A percentile compares a stretch with the other conserved stretches of the same genome.
These are phyloP conservation scores for Boletus reticulatus DNA, from an alignment of 768 basidiomycete genomes.

Conservation along the genomic window DNA sequence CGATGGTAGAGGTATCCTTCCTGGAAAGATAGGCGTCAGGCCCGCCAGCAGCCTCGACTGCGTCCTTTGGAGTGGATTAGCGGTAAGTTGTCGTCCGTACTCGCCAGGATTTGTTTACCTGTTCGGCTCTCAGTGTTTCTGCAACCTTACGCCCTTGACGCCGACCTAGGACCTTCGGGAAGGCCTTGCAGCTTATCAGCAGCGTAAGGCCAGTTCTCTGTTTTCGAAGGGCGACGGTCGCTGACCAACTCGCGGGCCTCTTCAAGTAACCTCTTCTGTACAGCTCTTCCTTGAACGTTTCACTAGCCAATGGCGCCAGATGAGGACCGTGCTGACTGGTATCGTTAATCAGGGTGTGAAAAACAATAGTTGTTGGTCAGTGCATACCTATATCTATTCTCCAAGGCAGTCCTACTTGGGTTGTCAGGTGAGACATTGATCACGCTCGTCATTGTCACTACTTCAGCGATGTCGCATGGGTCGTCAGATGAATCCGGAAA, in stretches of 20 bases:
- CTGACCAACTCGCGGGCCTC: constrained; percentile 11
- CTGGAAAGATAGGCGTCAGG: constrained; percentile 1
- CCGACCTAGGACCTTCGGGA: constrained; percentile 19
- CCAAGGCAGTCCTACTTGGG: background rate
- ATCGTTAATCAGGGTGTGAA: background rate
- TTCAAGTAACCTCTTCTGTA: constrained; percentile 27
- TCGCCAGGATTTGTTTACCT: constrained; percentile 11
- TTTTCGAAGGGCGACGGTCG: constrained; percentile 1
- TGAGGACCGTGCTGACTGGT: constrained; percentile 3
- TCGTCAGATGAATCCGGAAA: constrained; percentile 1
- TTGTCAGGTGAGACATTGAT: background rate
- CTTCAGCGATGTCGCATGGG: constrained; percentile 7
- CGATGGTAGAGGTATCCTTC: constrained; percentile 2
- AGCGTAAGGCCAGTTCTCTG: background rate
- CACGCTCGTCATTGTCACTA: background rate
- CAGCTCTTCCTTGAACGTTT: constrained; percentile 28
- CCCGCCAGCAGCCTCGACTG: background rate
- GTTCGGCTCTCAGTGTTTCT: constrained; percentile 6
- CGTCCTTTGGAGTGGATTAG: constrained; percentile 8
- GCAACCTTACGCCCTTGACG: constrained; percentile 19
- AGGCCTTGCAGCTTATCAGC: constrained; percentile 1
- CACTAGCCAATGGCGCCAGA: constrained; percentile 28
- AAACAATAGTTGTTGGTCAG: background rate
- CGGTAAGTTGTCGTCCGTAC: background rate
- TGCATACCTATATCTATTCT: constrained; percentile 11